phyloP scores from a whole-genome alignment of 495 filamentous ascomycete species.

The Penicillium daleae region DNA sequence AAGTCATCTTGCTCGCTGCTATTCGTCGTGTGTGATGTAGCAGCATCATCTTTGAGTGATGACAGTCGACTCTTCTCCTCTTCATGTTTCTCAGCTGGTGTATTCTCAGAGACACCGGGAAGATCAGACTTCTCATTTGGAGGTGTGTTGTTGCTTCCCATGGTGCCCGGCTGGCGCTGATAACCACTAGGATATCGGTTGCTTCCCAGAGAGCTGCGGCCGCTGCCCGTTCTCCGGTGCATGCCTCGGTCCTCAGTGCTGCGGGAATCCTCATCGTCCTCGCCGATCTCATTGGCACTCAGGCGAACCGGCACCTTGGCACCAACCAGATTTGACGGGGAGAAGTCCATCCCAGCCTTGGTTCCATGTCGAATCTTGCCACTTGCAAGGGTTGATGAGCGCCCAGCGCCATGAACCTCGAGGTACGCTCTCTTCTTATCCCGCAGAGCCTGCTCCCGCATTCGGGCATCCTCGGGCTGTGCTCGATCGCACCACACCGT shows the following conservation, averaged over 20 bases:
- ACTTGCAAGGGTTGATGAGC: conserved; percentile 62
- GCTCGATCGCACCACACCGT: conserved; percentile 98
- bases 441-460: conserved; percentile 75
- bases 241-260: conserved; percentile 56
- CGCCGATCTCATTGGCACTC: conserved; percentile 92
- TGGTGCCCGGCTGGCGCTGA: conserved; percentile 57
- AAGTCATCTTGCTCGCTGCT: conserved; percentile 58
- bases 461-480: conserved; percentile 86
- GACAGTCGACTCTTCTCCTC: conserved; percentile 45
- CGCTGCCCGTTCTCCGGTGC: conserved; percentile 76
- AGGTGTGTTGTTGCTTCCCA: conserved; percentile 74
- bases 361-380: conserved; percentile 83
- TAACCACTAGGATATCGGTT: conserved; percentile 60
- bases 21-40: conserved; percentile 33
- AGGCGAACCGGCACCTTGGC: conserved; percentile 86
- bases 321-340: conserved; percentile 70
- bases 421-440: conserved; percentile 83
- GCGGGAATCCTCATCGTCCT: conserved; percentile 72
- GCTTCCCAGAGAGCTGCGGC: conserved; percentile 77
- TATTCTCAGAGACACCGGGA: conserved; percentile 56
- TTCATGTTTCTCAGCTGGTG: conserved; percentile 47
- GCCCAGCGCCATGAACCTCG: conserved; percentile 69
- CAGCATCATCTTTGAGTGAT: conserved; percentile 50
- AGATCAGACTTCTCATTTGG: conserved; percentile 55
- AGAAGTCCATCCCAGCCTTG: conserved; percentile 71